phyloP scores from a whole-genome alignment of 768 basidiomycete genomes.

The Mycena galericulata region DNA sequence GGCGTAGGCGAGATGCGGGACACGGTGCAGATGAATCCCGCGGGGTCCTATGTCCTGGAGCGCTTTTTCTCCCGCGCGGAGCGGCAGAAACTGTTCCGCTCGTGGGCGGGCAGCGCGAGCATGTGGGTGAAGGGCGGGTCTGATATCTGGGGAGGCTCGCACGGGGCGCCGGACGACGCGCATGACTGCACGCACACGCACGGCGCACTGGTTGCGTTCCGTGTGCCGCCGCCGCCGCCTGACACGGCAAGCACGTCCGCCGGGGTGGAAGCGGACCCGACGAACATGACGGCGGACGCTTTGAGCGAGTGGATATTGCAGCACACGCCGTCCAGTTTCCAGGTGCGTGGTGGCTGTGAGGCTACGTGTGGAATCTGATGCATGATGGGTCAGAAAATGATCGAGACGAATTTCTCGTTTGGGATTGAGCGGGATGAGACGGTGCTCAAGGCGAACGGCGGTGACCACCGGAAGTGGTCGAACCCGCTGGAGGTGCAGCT shows the following conservation, averaged over 20 bases:
- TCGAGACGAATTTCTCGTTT: conserved; percentile 86
- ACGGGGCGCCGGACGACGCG: conserved; percentile 85
- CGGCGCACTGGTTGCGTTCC: conserved; percentile 88
- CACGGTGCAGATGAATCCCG: conserved; percentile 87
- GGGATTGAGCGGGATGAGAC: conserved; percentile 86
- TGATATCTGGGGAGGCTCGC: conserved; percentile 82
- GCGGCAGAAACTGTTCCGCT: conserved; percentile 88
- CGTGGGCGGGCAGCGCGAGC: conserved; percentile 95
- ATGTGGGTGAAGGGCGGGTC: conserved; percentile 97
- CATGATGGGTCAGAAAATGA: conserved; percentile 72
- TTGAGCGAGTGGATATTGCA: conserved; percentile 84
- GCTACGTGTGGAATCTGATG: conserved; percentile 5
- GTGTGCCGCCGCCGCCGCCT: conserved; percentile 42
- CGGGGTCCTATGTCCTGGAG: conserved; percentile 84
- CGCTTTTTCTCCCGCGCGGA: conserved; percentile 93
- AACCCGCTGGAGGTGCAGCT: conserved; percentile 62
- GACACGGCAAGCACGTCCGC: conserved; percentile 30
- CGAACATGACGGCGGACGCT: conserved; percentile 84
- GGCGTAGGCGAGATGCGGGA: conserved; percentile 82
- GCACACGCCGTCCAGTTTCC: conserved; percentile 86
- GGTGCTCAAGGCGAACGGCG: conserved; percentile 71
- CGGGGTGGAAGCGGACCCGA: conserved; percentile 37
- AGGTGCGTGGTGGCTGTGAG: conserved; percentile 55
- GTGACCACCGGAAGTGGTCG: background rate
- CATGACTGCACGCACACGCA: conserved; percentile 68